Evolutionary conservation across 2,329 filamentous ascomycete species (phyloP).

Genomic region (Fusarium multiceps): DNA sequence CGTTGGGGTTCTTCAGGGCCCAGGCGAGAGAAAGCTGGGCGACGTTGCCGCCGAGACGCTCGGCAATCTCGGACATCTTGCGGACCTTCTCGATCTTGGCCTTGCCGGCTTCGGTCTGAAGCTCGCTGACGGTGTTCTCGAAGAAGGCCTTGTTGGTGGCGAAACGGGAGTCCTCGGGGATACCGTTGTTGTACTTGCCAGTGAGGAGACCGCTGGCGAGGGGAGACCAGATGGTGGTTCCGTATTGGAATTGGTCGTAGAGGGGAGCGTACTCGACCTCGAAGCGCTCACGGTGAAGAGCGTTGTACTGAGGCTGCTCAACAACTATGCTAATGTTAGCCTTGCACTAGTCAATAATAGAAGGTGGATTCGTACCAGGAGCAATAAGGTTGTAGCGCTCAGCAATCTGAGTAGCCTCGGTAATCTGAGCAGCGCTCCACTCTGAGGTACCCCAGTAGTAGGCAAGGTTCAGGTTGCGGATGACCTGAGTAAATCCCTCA

Average conservation of each 20-base stretch:
- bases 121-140: slow-evolving; percentile 19
- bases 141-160: slow-evolving; percentile 48
- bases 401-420: slow-evolving; percentile 65
- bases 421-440: slow-evolving; percentile 75
- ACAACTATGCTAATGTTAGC: slow-evolving; percentile 53
- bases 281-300: slow-evolving; percentile 69
- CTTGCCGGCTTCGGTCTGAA: slow-evolving; percentile 34
- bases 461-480: slow-evolving; percentile 44
- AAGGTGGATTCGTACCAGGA: slow-evolving; percentile 49
- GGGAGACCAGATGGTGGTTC: slow-evolving; percentile 70
- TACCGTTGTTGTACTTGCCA: slow-evolving; percentile 72
- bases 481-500: slow-evolving; percentile 45
- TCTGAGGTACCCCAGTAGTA: slow-evolving; percentile 68
- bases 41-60: slow-evolving; percentile 41
- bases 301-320: slow-evolving; percentile 76
- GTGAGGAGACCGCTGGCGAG: slow-evolving; percentile 68
- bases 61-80: slow-evolving; percentile 41
- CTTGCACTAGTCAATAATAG: accelerated
- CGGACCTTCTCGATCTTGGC: slow-evolving; percentile 46
- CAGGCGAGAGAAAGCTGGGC: slow-evolving; percentile 44
- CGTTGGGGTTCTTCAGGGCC: slow-evolving; percentile 44
- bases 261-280: slow-evolving; percentile 71
- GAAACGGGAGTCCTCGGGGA: slow-evolving; percentile 69
- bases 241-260: slow-evolving; percentile 67
- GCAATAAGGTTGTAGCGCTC: slow-evolving; percentile 70